Evolutionary conservation across 75 land plant species (phyloP).

Genomic region (Pinus taeda): DNA sequence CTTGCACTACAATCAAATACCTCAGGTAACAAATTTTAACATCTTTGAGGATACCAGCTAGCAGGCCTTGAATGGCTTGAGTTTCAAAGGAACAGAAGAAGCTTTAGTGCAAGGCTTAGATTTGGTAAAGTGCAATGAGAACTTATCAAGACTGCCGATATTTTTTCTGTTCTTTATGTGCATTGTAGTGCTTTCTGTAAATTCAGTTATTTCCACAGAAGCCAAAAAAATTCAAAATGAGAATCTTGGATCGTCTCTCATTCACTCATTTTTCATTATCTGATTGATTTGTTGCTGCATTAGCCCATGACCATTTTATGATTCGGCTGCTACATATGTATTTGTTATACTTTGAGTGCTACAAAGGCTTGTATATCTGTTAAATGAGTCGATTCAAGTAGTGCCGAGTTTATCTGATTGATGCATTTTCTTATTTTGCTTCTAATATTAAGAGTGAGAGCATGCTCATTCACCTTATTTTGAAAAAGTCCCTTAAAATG

Average conservation of each 20-base stretch:
- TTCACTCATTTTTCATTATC: background rate
- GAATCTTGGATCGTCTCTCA: background rate
- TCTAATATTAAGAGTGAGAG: background rate
- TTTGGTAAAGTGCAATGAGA: slow-evolving; percentile 4
- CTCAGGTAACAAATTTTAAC: background rate
- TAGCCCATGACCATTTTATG: background rate
- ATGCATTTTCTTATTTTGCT: background rate
- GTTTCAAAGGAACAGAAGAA: background rate
- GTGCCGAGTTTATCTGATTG: background rate
- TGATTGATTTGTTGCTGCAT: background rate
- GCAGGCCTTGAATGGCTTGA: background rate
- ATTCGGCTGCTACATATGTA: background rate
- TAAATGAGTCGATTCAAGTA: background rate
- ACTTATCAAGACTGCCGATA: background rate
- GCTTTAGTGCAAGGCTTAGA: background rate
- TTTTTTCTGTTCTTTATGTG: slow-evolving; percentile 8
- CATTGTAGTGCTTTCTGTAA: slow-evolving; percentile 1
- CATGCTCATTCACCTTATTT: background rate
- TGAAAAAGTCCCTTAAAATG: no score
- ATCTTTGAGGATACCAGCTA: background rate
- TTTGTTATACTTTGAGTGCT: slow-evolving; percentile 2
- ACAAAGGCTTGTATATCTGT: background rate
- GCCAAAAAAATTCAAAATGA: background rate
- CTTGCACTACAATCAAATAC: slow-evolving; percentile 7
- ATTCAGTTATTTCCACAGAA: slow-evolving; percentile 3